Evolutionary conservation across 208 protist genomes (phyloP).

Genomic region (Crithidia sp.): DNA sequence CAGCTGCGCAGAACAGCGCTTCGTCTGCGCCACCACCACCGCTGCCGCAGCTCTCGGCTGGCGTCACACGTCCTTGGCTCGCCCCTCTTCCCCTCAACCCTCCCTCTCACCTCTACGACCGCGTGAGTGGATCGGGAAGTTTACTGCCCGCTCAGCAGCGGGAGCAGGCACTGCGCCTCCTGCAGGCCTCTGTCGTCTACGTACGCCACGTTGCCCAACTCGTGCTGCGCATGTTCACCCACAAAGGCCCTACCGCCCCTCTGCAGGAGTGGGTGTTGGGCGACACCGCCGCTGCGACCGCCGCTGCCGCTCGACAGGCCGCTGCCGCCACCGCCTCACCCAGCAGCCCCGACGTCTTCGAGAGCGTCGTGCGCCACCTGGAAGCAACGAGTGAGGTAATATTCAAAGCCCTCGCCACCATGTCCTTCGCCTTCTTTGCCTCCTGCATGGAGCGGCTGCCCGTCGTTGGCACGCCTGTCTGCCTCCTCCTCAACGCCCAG

Average conservation of each 20-base stretch:
- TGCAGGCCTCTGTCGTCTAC: conserved; percentile 6
- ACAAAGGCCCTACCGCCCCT: conserved; percentile 27
- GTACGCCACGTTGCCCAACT: conserved; percentile 2
- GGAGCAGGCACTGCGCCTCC: not conserved
- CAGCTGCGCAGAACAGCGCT: not conserved
- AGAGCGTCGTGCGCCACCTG: conserved; percentile 12
- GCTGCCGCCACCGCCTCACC: not conserved
- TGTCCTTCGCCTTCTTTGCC: conserved; percentile 47
- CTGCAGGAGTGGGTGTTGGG: conserved; percentile 38
- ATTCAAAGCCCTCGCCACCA: conserved; percentile 63
- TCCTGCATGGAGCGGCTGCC: conserved; percentile 23
- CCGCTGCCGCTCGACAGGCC: not conserved
- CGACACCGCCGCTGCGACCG: conserved; percentile 17
- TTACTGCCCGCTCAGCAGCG: not conserved
- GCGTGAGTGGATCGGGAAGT: not conserved
- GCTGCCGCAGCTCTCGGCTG: not conserved
- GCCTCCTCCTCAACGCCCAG: conserved; percentile 55
- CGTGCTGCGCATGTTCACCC: conserved; percentile 20
- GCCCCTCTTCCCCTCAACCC: conserved; percentile 6
- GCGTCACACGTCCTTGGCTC: conserved; percentile 23
- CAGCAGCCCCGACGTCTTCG: conserved; percentile 26
- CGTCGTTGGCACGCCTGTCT: conserved; percentile 24
- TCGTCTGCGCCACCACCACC: not conserved
- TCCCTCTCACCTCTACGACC: not conserved
- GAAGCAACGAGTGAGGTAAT: conserved; percentile 51